These are phyloP conservation scores for Plenodomus lindquistii DNA, from an alignment of 2,329 filamentous ascomycete species.

Conservation along the genomic window DNA sequence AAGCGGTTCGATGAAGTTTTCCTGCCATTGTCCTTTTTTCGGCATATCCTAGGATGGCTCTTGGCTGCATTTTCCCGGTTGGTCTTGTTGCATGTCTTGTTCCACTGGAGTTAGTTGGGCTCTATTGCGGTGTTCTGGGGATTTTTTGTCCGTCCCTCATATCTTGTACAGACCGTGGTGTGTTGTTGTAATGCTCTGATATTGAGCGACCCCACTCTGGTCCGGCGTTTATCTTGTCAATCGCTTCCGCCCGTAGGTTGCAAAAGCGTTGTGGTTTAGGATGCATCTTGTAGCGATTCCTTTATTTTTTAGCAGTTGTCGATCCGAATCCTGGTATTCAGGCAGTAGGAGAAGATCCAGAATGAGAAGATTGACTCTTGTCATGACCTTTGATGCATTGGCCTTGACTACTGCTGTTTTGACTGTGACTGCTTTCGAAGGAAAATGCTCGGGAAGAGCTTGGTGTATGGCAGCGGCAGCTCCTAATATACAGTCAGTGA, in stretches of 20 bases:
- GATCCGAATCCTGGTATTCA: conserved; percentile 30
- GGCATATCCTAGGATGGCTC: conserved; percentile 34
- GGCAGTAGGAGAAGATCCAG: conserved; percentile 20
- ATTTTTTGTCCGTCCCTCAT: conserved; percentile 19
- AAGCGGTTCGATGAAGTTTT: conserved; percentile 24
- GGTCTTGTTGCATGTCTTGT: conserved; percentile 38
- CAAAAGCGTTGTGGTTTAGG: conserved; percentile 37
- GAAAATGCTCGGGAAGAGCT: neutral
- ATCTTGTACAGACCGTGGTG: conserved; percentile 29
- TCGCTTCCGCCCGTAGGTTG: conserved; percentile 27
- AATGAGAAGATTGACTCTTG: conserved; percentile 23
- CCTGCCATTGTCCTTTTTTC: conserved; percentile 19
- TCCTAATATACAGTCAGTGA: conserved; percentile 19
- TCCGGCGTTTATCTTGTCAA: conserved; percentile 26
- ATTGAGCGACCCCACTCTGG: conserved; percentile 35
- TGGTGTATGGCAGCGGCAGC: neutral
- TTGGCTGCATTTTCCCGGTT: conserved; percentile 40
- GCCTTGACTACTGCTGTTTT: conserved; percentile 10
- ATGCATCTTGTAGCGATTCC: conserved; percentile 38
- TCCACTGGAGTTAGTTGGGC: conserved; percentile 27
- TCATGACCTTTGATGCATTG: conserved; percentile 12
- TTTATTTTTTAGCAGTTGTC: conserved; percentile 24
- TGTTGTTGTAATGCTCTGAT: conserved; percentile 36
- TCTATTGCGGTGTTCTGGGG: conserved; percentile 24
- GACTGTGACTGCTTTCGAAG: conserved; percentile 9